These are phyloP conservation scores for Thielaviopsis populi DNA, from an alignment of 2,329 filamentous ascomycete genomes.

Conservation along the genomic window DNA sequence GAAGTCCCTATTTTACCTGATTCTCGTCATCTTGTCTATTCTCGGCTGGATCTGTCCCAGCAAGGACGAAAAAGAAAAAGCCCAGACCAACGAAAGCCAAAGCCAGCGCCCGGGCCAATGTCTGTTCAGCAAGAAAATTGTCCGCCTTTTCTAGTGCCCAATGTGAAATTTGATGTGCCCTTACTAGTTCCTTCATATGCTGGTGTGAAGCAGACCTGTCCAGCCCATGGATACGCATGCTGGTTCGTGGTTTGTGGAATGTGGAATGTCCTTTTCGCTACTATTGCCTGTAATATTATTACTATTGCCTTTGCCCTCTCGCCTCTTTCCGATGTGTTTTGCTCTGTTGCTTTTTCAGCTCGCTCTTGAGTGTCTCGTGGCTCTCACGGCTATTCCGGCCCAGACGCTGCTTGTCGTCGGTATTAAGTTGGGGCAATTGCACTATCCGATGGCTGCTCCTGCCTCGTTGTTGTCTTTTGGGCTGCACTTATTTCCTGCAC, in stretches of 20 bases:
- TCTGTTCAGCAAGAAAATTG: neutral
- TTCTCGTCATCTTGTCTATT: neutral
- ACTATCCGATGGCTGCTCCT: neutral
- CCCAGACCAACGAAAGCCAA: neutral
- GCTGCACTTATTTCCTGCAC: neutral
- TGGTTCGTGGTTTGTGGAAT: neutral
- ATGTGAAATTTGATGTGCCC: constrained; percentile 5
- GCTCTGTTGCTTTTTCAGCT: neutral
- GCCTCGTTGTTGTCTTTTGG: neutral
- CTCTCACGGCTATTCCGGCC: constrained; percentile 2
- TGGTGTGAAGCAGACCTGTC: neutral
- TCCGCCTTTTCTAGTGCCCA: neutral
- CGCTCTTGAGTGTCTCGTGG: neutral
- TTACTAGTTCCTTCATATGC: neutral
- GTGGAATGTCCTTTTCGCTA: neutral
- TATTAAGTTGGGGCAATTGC: neutral
- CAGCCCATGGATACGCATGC: neutral
- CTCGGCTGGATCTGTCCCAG: neutral
- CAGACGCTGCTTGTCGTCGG: neutral
- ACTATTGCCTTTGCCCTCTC: neutral
- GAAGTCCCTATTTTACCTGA: neutral
- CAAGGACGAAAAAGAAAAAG: neutral
- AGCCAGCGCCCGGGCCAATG: neutral
- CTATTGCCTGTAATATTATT: neutral
- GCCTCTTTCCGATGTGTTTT: neutral